Evolutionary conservation across 345 rosid genomes (phyloP), one percentile per base, ranked within the genome.

Genomic region (Sisymbrium altissimum): DNA sequence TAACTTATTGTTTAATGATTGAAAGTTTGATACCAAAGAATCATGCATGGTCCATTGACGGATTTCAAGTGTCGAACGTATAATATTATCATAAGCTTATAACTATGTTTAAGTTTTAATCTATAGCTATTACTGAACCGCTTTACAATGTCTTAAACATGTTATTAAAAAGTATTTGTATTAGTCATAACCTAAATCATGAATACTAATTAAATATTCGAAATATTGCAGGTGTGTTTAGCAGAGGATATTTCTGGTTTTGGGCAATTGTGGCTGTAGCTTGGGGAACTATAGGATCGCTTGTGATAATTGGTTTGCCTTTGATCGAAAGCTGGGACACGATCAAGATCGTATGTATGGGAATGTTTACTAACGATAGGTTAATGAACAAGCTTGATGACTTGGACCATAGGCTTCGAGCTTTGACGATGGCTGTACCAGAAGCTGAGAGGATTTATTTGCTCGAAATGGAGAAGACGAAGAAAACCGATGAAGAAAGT

Each of bases 281-380:
- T 2, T 93, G 98, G 98, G 98, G 97, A 23, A 88, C 94, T 14
- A 45, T 91, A 29, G 96, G 96, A 65, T 93, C 97, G 0, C 68
- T 64, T 0, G 86, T 86, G 38, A 89, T 93, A 1, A 82, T 93
- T 17, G 90, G 83, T 4, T 64, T 93, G 49, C 97, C 97, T 3
- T 38, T 88, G 70, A 14, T 83, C 5, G 98, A 93, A 72, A 93
- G 97, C 67, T 88, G 97, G 98, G 83, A 80, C 43, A 87, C 92
- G 10, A 86, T 91, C 71, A 76, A 46, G 67, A 82, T 68, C 5
- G 89, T 91, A 19, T 82, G 78, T 25, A 15, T 79, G n/a, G 96
- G 98, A 21, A 68, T 89, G 92, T 89, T 92, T 73, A 88, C 97
- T 3, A 92, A 89, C 50, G 93, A 93, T 70, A 66, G 68, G 75